phyloP scores from a whole-genome alignment of 306 rosid species.

The Corylus avellana region DNA sequence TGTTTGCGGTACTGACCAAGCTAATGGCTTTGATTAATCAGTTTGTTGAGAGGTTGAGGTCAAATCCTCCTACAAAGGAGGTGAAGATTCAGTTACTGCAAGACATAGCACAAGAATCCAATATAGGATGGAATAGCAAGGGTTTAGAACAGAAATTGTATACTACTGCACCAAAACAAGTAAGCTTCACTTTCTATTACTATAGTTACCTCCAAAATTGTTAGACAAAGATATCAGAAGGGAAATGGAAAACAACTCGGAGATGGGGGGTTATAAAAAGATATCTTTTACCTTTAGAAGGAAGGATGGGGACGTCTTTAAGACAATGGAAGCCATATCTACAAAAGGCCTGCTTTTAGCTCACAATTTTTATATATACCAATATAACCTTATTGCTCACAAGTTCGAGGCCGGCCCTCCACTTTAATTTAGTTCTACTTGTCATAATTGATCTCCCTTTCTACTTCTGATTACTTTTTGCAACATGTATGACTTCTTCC shows the following conservation, averaged over 20 bases:
- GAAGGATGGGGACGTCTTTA: not conserved
- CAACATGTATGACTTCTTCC: slow-evolving; percentile 29
- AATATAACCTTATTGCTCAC: no score
- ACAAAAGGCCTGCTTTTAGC: not conserved
- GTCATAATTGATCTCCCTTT: not conserved
- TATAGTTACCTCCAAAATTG: not conserved
- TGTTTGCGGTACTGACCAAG: slow-evolving; percentile 3
- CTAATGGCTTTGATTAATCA: slow-evolving; percentile 28
- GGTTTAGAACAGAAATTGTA: slow-evolving; percentile 52
- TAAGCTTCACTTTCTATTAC: slow-evolving; percentile 30
- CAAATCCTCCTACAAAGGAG: slow-evolving; percentile 48
- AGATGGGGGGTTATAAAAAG: not conserved
- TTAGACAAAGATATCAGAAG: not conserved
- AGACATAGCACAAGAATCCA: slow-evolving; percentile 64
- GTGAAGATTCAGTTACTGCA: slow-evolving; percentile 61
- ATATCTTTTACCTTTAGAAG: not conserved
- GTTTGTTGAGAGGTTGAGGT: slow-evolving; percentile 59
- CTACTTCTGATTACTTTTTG: slow-evolving; percentile 12
- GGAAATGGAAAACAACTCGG: not conserved
- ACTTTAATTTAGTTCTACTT: not conserved
- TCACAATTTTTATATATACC: not conserved
- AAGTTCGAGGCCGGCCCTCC: no score
- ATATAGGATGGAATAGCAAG: slow-evolving; percentile 67
- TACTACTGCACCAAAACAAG: slow-evolving; percentile 36
- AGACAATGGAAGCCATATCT: not conserved